These are phyloP conservation scores for Candida michaelii DNA, from an alignment of 805 yeast genomes.

Conservation along the genomic window DNA sequence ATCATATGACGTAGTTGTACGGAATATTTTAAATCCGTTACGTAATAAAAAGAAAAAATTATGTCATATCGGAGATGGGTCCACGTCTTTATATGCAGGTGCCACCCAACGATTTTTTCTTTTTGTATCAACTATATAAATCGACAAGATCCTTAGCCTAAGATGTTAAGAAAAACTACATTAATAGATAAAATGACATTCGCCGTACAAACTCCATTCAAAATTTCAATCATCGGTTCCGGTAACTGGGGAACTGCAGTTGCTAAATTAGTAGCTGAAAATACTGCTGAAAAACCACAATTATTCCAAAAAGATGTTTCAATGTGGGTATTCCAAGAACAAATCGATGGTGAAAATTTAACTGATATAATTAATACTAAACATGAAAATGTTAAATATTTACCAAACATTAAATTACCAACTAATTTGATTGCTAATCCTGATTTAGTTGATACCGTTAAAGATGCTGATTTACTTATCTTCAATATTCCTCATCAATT, in stretches of 20 bases:
- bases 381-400: constrained; percentile 93
- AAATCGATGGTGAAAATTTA: constrained; percentile 70
- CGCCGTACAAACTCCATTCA: constrained; percentile 28
- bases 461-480: constrained; percentile 80
- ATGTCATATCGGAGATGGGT: constrained; percentile 7
- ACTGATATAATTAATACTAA: constrained; percentile 87
- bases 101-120: constrained; percentile 1
- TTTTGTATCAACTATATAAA: constrained; percentile 1
- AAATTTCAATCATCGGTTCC: constrained; percentile 77
- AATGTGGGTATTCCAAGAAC: constrained; percentile 97
- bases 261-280: constrained; percentile 93
- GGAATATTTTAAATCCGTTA: constrained; percentile 6
- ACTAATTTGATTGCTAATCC: constrained; percentile 87
- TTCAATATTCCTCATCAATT: constrained; percentile 98
- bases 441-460: constrained; percentile 69
- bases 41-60: constrained; percentile 1
- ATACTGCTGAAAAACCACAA: constrained; percentile 67
- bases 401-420: constrained; percentile 88
- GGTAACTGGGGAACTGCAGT: constrained; percentile 99
- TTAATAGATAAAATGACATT: constrained; percentile 1
- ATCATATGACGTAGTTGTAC: constrained; percentile 1
- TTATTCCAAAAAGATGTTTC: constrained; percentile 73
- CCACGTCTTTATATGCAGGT: constrained; percentile 1
- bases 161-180: background rate
- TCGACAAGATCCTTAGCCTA: background rate